Percentiles rank a stretch among this genome's conserved stretches.
Evolutionary conservation across 2,329 filamentous ascomycete species (phyloP).

Genomic region (Parascedosporium putredinis): DNA sequence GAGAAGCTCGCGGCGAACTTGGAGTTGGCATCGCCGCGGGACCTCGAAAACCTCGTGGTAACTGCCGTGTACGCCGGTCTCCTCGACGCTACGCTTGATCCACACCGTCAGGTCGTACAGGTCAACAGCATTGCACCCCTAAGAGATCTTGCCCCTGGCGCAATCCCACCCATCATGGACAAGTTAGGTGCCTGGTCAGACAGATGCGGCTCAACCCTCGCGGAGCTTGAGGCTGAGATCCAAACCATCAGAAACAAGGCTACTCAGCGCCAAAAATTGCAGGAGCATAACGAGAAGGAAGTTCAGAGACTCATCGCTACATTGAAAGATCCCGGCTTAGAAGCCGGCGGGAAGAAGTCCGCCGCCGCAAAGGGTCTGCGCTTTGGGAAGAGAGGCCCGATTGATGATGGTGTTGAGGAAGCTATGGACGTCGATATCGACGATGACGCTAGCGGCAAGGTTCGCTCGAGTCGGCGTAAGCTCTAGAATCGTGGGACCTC

Average conservation of each 20-base stretch:
- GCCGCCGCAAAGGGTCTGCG: background rate
- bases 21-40: conserved; percentile 52
- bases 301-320: conserved; percentile 36
- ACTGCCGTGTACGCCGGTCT: conserved; percentile 80
- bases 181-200: conserved; percentile 64
- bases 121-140: conserved; percentile 75
- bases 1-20: conserved; percentile 54
- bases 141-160: conserved; percentile 70
- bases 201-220: conserved; percentile 66
- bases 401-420: conserved; percentile 30
- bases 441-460: conserved; percentile 35
- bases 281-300: conserved; percentile 28
- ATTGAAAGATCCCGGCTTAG: background rate
- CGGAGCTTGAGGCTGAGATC: conserved; percentile 67
- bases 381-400: conserved; percentile 3
- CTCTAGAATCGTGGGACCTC: conserved; percentile 22
- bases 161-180: conserved; percentile 56
- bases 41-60: conserved; percentile 80
- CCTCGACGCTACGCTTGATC: conserved; percentile 73
- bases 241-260: conserved; percentile 51
- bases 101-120: conserved; percentile 60
- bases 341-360: background rate
- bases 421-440: conserved; percentile 48
- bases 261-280: conserved; percentile 36
- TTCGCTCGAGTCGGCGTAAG: conserved; percentile 43